phyloP scores from a whole-genome alignment of 257 asterid species.

The Orobanche coerulescens region DNA sequence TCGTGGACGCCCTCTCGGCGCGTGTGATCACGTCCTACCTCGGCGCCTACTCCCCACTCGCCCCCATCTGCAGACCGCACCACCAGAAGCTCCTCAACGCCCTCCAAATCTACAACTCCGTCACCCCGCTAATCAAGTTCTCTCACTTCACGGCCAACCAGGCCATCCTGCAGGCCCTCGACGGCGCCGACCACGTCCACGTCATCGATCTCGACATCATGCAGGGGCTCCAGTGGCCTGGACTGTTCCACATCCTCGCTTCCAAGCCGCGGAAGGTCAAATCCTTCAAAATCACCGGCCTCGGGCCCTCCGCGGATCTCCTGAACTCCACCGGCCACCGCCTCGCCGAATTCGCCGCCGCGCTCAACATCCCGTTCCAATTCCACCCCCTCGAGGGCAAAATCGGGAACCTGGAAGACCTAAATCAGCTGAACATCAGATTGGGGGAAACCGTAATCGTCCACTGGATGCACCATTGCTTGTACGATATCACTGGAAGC shows the following conservation, averaged over 20 bases:
- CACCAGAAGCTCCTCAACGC: conserved; percentile 61
- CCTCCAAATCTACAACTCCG: conserved; percentile 67
- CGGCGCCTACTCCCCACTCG: conserved; percentile 54
- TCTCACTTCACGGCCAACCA: conserved; percentile 94
- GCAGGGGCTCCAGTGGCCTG: conserved; percentile 99
- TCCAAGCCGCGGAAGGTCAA: conserved; percentile 48
- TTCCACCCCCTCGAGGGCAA: conserved; percentile 65
- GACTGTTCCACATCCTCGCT: conserved; percentile 77
- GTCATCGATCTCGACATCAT: conserved; percentile 89
- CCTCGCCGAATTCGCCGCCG: conserved; percentile 64
- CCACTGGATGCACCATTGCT: conserved; percentile 90
- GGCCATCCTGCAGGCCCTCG: conserved; percentile 74
- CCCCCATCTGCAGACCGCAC: conserved; percentile 33
- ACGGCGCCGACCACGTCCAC: conserved; percentile 81
- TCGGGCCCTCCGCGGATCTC: conserved; percentile 63
- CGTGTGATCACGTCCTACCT: conserved; percentile 62
- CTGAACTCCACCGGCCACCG: conserved; percentile 63
- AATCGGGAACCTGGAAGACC: conserved; percentile 46
- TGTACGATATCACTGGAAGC: conserved; percentile 75
- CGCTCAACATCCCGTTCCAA: conserved; percentile 62
- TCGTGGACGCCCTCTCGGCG: conserved; percentile 76
- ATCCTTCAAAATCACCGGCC: conserved; percentile 59
- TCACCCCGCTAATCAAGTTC: conserved; percentile 74
- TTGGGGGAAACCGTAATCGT: conserved; percentile 60
- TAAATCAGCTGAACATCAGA: conserved; percentile 35